Percentiles rank a stretch among this genome's conserved stretches.
Conservation (phyloP, 2,329 filamentous ascomycete genomes). For the Juglanconis oblonga region DNA sequence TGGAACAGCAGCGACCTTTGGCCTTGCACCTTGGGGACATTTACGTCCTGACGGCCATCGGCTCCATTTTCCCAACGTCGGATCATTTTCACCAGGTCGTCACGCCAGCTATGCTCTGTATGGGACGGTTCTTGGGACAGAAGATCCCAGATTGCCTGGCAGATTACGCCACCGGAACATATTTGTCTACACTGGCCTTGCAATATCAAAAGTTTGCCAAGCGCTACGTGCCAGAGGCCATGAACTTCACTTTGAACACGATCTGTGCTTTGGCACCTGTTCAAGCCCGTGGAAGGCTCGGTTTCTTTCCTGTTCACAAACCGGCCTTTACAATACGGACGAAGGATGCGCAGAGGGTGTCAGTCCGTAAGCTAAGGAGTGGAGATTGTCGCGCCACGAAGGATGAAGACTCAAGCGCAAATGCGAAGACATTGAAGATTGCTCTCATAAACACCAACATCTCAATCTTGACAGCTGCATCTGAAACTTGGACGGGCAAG, state of each 20-base stretch:
- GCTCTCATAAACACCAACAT: constrained; percentile 62
- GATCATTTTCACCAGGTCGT: constrained; percentile 97
- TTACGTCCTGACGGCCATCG: constrained; percentile 77
- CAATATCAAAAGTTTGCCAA: constrained; percentile 83
- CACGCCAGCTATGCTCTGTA: constrained; percentile 84
- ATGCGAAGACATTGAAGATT: constrained; percentile 42
- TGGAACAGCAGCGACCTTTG: constrained; percentile 46
- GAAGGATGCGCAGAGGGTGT: constrained; percentile 36
- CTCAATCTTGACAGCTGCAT: constrained; percentile 63
- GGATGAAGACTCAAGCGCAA: constrained; percentile 31
- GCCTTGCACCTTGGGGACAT: constrained; percentile 67
- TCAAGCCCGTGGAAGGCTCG: constrained; percentile 43
- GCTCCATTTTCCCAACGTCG: constrained; percentile 85
- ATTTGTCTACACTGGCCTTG: constrained; percentile 72
- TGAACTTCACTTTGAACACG: constrained; percentile 77
- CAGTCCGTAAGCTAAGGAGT: constrained; percentile 54
- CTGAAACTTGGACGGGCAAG: constrained; percentile 71
- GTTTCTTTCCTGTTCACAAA: constrained; percentile 60
- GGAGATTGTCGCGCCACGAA: constrained; percentile 47
- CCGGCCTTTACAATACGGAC: constrained; percentile 51
- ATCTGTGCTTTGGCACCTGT: constrained; percentile 64
- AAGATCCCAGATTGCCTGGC: constrained; percentile 62
- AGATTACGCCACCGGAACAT: constrained; percentile 72
- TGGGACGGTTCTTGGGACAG: constrained; percentile 79
- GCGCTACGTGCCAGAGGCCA: constrained; percentile 83